These are phyloP conservation scores for Stemphylium beticola DNA, from an alignment of 2,329 filamentous ascomycete species.

Conservation along the genomic window DNA sequence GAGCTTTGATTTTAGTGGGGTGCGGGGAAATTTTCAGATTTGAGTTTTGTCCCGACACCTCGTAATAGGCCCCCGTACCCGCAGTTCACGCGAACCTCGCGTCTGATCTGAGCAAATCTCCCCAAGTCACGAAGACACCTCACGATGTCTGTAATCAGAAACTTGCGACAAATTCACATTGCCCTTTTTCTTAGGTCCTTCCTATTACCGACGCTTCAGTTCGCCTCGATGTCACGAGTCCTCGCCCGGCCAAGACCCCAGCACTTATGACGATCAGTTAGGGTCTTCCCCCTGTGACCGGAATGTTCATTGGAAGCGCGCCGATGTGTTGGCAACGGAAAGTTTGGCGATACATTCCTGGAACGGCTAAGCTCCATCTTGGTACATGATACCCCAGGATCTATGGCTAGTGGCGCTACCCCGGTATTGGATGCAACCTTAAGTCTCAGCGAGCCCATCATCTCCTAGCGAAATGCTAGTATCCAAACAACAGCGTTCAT, in stretches of 20 bases:
- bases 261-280: constrained; percentile 3
- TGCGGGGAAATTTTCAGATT: too few species aligned
- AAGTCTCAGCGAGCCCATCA: background rate
- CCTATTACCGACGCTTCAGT: background rate
- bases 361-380: background rate
- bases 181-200: background rate
- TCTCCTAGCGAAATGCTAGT: constrained; percentile 6
- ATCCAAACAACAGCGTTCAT: constrained; percentile 6
- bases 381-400: constrained; percentile 4
- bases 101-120: constrained; percentile 15
- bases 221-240: constrained; percentile 1
- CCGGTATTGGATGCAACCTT: background rate
- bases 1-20: too few species aligned
- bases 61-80: too few species aligned
- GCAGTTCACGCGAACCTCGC: constrained; percentile 20
- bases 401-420: background rate
- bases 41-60: too few species aligned
- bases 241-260: background rate
- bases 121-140: constrained; percentile 21
- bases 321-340: background rate
- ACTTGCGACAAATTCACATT: background rate
- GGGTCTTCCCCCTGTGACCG: background rate
- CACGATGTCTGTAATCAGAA: constrained; percentile 14
- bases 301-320: constrained; percentile 4
- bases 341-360: constrained; percentile 1